A percentile compares a stretch with the other conserved stretches of the same genome.
These are phyloP conservation scores for Boechera divaricarpa DNA, from an alignment of 345 rosid species.

Conservation along the genomic window DNA sequence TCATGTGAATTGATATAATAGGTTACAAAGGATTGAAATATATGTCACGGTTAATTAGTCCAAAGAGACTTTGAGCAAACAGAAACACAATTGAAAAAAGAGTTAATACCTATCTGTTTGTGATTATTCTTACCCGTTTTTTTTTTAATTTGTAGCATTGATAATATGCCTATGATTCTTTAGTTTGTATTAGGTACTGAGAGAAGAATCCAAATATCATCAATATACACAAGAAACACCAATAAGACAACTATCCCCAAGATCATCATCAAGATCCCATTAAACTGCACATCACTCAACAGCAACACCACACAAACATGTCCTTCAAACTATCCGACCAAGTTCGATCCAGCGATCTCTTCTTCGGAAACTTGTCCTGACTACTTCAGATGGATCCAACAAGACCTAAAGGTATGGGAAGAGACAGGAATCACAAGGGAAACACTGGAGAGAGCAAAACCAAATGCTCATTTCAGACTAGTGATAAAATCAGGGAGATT, in stretches of 20 bases:
- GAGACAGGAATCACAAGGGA: slow-evolving; percentile 58
- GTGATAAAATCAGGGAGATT: slow-evolving; percentile 53
- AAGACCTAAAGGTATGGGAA: slow-evolving; percentile 61
- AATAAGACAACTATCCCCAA: slow-evolving; percentile 13
- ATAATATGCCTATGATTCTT: not conserved
- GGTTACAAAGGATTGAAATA: not conserved
- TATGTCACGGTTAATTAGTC: not conserved
- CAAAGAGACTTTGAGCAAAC: not conserved
- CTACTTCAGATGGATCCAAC: slow-evolving; percentile 72
- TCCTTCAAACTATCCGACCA: slow-evolving; percentile 36
- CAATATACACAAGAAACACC: slow-evolving; percentile 21
- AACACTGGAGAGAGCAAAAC: slow-evolving; percentile 53
- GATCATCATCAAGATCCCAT: slow-evolving; percentile 9
- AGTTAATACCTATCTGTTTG: not conserved
- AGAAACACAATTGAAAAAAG: not conserved
- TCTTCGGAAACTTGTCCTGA: slow-evolving; percentile 56
- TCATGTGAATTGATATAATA: not conserved
- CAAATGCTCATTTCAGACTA: slow-evolving; percentile 56
- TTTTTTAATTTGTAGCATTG: not conserved
- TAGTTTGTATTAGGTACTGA: slow-evolving; percentile 37
- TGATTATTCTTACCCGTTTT: not conserved
- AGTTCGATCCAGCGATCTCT: not conserved
- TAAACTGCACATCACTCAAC: slow-evolving; percentile 43
- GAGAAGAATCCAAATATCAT: slow-evolving; percentile 23
- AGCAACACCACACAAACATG: slow-evolving; percentile 37